Evolutionary conservation across 2,329 filamentous ascomycete species (phyloP), one percentile per base, ranked within the genome.

Genomic region (Paracorniculantispora psalliotae): DNA sequence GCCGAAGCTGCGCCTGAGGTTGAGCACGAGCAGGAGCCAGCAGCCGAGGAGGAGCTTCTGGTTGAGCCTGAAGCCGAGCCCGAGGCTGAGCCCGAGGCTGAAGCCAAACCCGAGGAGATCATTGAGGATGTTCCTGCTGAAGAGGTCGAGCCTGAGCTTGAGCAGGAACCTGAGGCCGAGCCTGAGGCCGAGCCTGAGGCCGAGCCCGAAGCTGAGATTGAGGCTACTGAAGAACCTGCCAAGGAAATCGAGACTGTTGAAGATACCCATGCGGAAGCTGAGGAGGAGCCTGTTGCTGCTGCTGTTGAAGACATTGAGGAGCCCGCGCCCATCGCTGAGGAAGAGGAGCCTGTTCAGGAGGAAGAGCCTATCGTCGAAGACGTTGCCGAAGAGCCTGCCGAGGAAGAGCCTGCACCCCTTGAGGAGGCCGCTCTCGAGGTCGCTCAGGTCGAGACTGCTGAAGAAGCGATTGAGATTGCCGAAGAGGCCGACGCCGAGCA

Each of bases 161-260:
- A 53, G 59, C 17, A 47, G 5, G 10, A 49, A 10, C 46, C 46
- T 49, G 46, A 25, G 15, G n/a, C 9, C 21, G 57, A 64, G 10
- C 41, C n/a, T 13, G 56, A 60, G 3, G 59, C 54, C 55, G 57
- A 63, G 28, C 39, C 33, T 4, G 56, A 30, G 4, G 23, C 13
- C 15, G 62, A 57, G 35, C 10, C 10, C 23, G 33, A 37, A 15
- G 41, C 52, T 13, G 41, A 10, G 37, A 62, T 50, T 3, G 52
- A n/a, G n/a, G n/a, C n/a, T n/a, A n/a, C 48, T 8, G 49, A 64
- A n/a, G 61, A 68, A 49, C 62, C 44, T 8, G 56, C 51, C 17
- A 57, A 61, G n/a, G 60, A 66, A 28, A 55, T 43, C 4, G 58
- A 59, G 17, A 59, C 59, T 21, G 57, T 65, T 37, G 58, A 67